A percentile compares a stretch with the other conserved stretches of the same genome.
Evolutionary conservation across 225 moss, liverwort and hornwort genomes (phyloP).

Genomic region (Climacium dendroides): DNA sequence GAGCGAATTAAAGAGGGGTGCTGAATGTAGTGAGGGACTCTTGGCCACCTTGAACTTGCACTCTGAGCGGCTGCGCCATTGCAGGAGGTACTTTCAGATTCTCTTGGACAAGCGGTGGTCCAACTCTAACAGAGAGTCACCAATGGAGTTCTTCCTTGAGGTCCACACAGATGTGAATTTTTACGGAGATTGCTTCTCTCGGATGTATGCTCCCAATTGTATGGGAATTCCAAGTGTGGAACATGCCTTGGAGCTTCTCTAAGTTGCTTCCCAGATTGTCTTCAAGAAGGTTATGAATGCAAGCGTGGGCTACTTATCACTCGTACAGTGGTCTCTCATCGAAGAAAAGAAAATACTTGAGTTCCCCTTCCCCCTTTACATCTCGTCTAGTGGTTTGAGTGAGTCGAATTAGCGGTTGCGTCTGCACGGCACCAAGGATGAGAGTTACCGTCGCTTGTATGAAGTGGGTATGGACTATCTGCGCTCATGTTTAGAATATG

Average conservation of each 20-base stretch:
- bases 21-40: neutral
- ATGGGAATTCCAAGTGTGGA: neutral
- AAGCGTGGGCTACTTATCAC: neutral
- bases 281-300: neutral
- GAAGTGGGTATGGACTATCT: neutral
- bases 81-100: neutral
- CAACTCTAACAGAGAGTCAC: too few species aligned
- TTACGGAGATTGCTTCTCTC: neutral
- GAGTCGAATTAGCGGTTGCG: neutral
- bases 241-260: neutral
- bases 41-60: neutral
- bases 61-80: neutral
- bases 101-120: neutral
- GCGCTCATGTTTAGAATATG: neutral
- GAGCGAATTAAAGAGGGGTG: neutral
- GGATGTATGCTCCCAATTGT: neutral
- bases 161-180: neutral
- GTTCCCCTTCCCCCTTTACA: neutral
- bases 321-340: neutral
- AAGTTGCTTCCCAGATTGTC: neutral
- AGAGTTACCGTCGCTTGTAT: neutral
- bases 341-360: neutral
- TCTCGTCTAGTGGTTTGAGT: neutral
- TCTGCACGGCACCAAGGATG: neutral
- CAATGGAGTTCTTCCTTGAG: neutral